A percentile compares a stretch with the other conserved stretches of the same genome.
Conservation (phyloP, 768 basidiomycete species). For the Bullera alba region DNA sequence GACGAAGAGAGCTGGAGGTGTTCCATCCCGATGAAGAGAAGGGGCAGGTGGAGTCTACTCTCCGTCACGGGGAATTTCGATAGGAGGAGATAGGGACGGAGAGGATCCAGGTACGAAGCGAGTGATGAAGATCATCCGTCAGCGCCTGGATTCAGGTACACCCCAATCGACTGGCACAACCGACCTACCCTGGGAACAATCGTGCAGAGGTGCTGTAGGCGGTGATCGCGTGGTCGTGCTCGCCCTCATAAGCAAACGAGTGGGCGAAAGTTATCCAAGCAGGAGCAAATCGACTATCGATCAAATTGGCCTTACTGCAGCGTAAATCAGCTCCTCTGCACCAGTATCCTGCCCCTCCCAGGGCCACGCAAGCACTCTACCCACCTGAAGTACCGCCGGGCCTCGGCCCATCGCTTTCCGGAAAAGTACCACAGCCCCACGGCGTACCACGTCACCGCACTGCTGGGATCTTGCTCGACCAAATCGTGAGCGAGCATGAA, state of each 20-base stretch:
- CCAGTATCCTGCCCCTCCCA: background rate
- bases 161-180: background rate
- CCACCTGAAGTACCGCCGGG: constrained; percentile 89
- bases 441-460: constrained; percentile 93
- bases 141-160: background rate
- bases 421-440: constrained; percentile 95
- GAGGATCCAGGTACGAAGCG: background rate
- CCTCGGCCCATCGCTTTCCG: constrained; percentile 78
- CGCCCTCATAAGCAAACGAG: constrained; percentile 92
- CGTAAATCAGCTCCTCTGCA: no score
- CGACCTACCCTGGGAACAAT: constrained; percentile 77
- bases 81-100: background rate
- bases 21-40: constrained; percentile 97
- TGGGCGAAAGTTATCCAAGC: constrained; percentile 98
- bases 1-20: constrained; percentile 83
- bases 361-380: constrained; percentile 12
- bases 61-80: background rate
- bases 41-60: constrained; percentile 80
- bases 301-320: constrained; percentile 81
- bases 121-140: background rate
- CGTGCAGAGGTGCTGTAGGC: constrained; percentile 95
- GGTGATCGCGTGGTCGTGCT: constrained; percentile 96
- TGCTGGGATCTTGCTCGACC: constrained; percentile 87
- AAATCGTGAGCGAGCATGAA: constrained; percentile 96
- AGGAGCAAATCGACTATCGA: constrained; percentile 92